Base-by-base conservation (phyloP, 2,329 filamentous ascomycete species). In the Pestalotiopsis sp. region DNA sequence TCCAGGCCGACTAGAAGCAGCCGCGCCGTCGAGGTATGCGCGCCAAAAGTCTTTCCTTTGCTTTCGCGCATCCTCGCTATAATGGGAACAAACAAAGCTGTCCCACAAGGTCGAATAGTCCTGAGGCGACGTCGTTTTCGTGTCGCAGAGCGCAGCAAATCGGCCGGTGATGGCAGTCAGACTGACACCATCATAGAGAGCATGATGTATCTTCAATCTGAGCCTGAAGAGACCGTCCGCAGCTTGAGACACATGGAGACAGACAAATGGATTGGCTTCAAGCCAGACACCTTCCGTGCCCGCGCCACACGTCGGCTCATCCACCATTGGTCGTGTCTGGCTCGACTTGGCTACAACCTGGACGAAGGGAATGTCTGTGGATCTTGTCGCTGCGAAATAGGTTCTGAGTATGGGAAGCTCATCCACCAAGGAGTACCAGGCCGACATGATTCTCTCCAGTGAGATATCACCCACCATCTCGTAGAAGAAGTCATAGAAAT, bases 101-200 rank as follows among this genome's bases (percentile, higher is more conserved):
- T 67, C 68, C 79, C 79, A 81, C 13, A 65, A 59, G 5, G 39
- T 17, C 14, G n/a, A 30, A 55, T 48, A 14, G 6, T 1, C 2
- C 14, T 24, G 24, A 10, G 9, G 14, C 10, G 62, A 14, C 5
- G 40, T 17, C 2, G 63, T 17, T 6, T 59, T 4, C n/a, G 35
- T 63, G 62, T 22, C 61, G 55, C 73, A 77, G 14, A 80, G 71
- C 7, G 70, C 64, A 2, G 69, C 20, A 30, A 84, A 78, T 0
- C 77, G 74, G 2, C 84, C 75, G 24, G 94, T 81, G 5, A 97
- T 80, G 0, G 85, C 76, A 0, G 90, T 87, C 4, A 98, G 81
- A 73, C 92, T 96, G 68, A 97, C 85, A 5, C 91, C 94, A 76
- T 98, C 95, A 75, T 98, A 98, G 0, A 98, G 83, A 0, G 92